Percentiles rank a stretch among this genome's conserved stretches.
These are phyloP conservation scores for Amesomyces nigricolor DNA, from an alignment of 2,329 filamentous ascomycete species.

Conservation along the genomic window DNA sequence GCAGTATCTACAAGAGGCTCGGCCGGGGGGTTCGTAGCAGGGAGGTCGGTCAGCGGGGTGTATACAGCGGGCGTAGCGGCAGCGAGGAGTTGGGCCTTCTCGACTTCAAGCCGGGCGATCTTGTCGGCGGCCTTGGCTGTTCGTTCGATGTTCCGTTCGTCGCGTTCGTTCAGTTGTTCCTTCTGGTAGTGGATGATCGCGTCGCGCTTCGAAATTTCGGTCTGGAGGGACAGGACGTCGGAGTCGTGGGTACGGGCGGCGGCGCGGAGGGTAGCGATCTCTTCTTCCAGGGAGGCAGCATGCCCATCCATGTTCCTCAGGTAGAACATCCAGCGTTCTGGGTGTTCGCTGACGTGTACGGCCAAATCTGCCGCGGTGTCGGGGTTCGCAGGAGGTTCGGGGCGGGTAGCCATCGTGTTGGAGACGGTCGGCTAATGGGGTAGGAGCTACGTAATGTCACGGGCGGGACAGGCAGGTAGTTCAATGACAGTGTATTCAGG, in stretches of 20 bases:
- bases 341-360: no score
- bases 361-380: no score
- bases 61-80: background rate
- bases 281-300: background rate
- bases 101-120: background rate
- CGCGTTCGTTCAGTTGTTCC: conserved; percentile 1
- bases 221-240: background rate
- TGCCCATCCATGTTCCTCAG: no score
- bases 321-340: no score
- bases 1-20: no score
- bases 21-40: background rate
- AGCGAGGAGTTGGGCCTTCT: background rate
- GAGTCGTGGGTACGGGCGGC: background rate
- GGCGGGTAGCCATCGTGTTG: no score
- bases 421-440: no score
- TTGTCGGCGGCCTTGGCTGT: background rate
- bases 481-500: no score
- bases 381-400: no score
- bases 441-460: no score
- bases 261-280: background rate
- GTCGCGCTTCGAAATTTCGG: background rate
- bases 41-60: background rate
- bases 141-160: conserved; percentile 3
- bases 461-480: no score
- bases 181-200: conserved; percentile 2